Evolutionary conservation across 2,329 filamentous ascomycete species (phyloP).

Genomic region (Pyrenochaeta sp.): DNA sequence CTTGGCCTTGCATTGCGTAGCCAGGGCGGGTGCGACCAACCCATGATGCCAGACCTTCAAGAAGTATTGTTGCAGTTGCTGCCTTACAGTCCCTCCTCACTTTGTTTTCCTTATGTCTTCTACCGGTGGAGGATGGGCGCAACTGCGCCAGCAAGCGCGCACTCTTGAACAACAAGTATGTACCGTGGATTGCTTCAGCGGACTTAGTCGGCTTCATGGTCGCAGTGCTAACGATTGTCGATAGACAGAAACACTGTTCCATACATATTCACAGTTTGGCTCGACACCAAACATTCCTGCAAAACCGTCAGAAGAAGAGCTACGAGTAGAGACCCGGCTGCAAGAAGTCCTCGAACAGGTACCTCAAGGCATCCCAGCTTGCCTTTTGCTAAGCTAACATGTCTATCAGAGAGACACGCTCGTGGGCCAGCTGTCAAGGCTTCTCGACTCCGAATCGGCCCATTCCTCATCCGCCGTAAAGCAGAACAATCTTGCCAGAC

Average conservation of each 20-base stretch:
- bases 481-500: constrained; percentile 91
- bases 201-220: constrained; percentile 20
- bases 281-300: constrained; percentile 79
- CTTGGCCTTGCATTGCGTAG: constrained; percentile 34
- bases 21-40: constrained; percentile 24
- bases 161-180: constrained; percentile 87
- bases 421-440: constrained; percentile 81
- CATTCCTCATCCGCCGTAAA: constrained; percentile 93
- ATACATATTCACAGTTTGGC: constrained; percentile 90
- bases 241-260: constrained; percentile 84
- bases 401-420: constrained; percentile 75
- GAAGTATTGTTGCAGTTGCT: constrained; percentile 15
- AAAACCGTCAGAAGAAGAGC: constrained; percentile 87
- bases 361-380: constrained; percentile 26
- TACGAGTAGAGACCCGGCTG: constrained; percentile 78
- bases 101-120: constrained; percentile 44
- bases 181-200: constrained; percentile 12
- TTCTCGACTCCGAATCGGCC: constrained; percentile 90
- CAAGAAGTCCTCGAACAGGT: constrained; percentile 86
- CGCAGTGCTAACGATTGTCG: constrained; percentile 33
- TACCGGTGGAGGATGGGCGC: constrained; percentile 75
- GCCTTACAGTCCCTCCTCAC: constrained; percentile 5
- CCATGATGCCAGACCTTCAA: constrained; percentile 32
- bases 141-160: constrained; percentile 91
- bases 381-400: constrained; percentile 5